Base-by-base conservation (phyloP, 768 basidiomycete species). In the Pholiota conissans region DNA sequence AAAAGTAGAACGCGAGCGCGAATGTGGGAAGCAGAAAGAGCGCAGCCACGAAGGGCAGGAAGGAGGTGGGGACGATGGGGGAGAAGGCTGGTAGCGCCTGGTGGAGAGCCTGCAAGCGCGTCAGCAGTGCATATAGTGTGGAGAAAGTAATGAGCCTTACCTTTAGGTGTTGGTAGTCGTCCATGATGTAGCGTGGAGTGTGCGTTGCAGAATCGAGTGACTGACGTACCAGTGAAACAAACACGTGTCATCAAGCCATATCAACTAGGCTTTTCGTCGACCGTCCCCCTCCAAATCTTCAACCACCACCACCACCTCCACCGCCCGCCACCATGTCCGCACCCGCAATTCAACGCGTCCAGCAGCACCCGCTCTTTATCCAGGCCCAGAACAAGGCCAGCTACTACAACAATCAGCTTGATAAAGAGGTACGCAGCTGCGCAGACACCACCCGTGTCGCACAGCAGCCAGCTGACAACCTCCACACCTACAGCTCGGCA, bases 1-100 rank as follows among this genome's bases (percentile, higher is more conserved):
- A 88, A 73, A 92, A 93, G 76, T 95, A 93, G 79, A 96, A 96
- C 0, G 89, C 83, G 39, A 95, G 84, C n/a, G 68, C 83, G 68
- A 97, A 95, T 1, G 93, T 93, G 16, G 84, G 74, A 0, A 83
- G 67, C 42, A 96, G 81, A 60, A 91, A 83, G 60, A 88, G 54
- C 65, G 91, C 82, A 8, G 94, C 90, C 63, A 95, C 75, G 68
- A 80, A 85, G 2, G 92, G 90, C 29, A 97, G 79, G 20, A 89
- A 67, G 1, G 73, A 69, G 27, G 86, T 83, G n/a, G 91, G 77
- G 52, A 95, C 70, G 63, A 81, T 70, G 18, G 94, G 92, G 2
- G 78, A 59, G 73, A 94, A 96, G 0, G 91, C 68, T 2, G 92
- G 89, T 28, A 87, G 73, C 0, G 84, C 69, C 46, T 73, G 76